Conservation (phyloP, 2,329 filamentous ascomycete genomes). For the Alternaria brassicae region DNA sequence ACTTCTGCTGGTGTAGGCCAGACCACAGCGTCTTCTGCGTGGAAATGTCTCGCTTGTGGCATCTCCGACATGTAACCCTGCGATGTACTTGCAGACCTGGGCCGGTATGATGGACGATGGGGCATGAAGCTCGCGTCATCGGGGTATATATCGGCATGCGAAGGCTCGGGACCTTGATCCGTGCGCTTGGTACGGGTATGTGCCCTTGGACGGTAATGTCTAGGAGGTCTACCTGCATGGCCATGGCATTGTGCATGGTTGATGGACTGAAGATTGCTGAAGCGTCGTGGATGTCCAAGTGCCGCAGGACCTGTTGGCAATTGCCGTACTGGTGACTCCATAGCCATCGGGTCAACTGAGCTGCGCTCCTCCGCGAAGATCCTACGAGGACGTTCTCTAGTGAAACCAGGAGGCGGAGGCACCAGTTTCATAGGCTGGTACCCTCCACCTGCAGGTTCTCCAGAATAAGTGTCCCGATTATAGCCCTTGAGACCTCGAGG, state of each 20-base stretch:
- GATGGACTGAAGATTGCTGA: constrained; percentile 7
- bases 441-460: background rate
- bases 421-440: constrained; percentile 11
- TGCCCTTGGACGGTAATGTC: constrained; percentile 7
- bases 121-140: constrained; percentile 32
- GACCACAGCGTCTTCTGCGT: background rate
- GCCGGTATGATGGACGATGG: background rate
- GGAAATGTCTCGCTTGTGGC: constrained; percentile 2
- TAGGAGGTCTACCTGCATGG: constrained; percentile 10
- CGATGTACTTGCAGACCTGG: background rate
- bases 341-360: background rate
- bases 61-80: background rate
- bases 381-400: constrained; percentile 7
- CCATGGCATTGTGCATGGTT: background rate
- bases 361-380: constrained; percentile 11
- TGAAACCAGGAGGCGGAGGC: constrained; percentile 20
- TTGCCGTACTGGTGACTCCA: background rate
- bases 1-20: constrained; percentile 33
- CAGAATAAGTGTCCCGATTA: background rate
- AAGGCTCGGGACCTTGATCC: constrained; percentile 42
- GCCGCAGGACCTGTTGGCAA: background rate
- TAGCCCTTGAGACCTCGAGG: background rate
- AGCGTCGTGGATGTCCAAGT: constrained; percentile 2
- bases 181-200: constrained; percentile 28
- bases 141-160: constrained; percentile 42